Base-by-base conservation (phyloP, 495 filamentous ascomycete species). In the Beverwykella pulmonaria region DNA sequence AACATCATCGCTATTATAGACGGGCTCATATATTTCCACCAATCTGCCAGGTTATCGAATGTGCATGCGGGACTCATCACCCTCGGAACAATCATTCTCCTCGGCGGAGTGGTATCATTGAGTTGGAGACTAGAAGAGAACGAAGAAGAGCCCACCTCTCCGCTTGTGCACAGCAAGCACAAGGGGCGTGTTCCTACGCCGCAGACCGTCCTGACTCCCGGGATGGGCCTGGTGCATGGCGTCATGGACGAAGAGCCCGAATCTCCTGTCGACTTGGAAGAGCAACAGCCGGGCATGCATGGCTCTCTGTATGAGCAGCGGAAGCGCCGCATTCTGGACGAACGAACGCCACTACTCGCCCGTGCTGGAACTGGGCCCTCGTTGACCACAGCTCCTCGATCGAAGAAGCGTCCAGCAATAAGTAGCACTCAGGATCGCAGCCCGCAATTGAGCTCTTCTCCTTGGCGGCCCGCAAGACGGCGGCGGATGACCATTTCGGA, bases 1-100 rank as follows among this genome's bases (percentile, higher is more conserved):
- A 99, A 99, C 82, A 97, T 99, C 70, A 93, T 97, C 67, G 95
- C 94, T 63, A 99, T 98, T 68, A 80, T 98, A 64, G 95, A 99
- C 78, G 94, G 94, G 19, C 81, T 99, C 57, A 94, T 99, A 57
- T 99, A 99, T 77, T 99, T 98, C 80, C 84, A 86, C 52, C 95
- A 99, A 78, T 88, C 88, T 29, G 87, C 89, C 32, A 84, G 91
- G 57, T 84, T 99, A 46, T 82, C 86, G 19, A 79, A 86, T 1
- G 79, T 93, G 19, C 88, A 90, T 68, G 93, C 90, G 14, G 85
- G 87, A 22, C 87, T 97, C 20, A 96, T 99, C 61, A 84, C 92
- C 0, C 75, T 99, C 3, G 94, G 94, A 0, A 97, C 93, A 1
- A 79, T 85, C 32, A 89, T 99, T 57, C 83, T 99, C 8, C 85